Base-by-base conservation (phyloP, 2,329 filamentous ascomycete genomes). In the Pestalotiopsis sp. region DNA sequence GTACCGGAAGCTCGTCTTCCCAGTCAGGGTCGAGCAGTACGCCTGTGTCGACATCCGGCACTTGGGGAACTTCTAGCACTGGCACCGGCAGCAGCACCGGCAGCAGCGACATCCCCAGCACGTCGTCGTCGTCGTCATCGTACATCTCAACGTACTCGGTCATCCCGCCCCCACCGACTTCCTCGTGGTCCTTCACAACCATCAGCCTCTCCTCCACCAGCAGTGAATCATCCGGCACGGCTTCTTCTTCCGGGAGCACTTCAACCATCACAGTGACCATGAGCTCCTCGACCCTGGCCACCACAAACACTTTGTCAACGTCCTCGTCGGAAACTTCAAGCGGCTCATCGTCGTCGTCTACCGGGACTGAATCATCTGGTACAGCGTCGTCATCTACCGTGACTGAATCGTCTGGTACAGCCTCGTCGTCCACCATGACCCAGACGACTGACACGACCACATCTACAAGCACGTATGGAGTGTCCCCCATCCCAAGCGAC, bases 81-180 rank as follows among this genome's bases (percentile, higher is more conserved):
- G 2, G n/a, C 11, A 45, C 61, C 14, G 23, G 31, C n/a, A 45
- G 36, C 23, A 66, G 41, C 39, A 39, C 38, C 27, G 39, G 62
- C 62, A 65, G 41, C 59, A 62, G 25, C 4, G 17, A 20, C 1
- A 17, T 36, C 11, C 11, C 56, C 12, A 71, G 39, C 25, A 69
- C 27, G 67, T 73, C 23, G 69, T 72, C 75, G 31, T 65, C 67
- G 1, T 6, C 12, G 39, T 20, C 31, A 41, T 45, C 63, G n/a
- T 63, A n/a, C 36, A 39, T 41, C 23, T 17, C 17, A 14, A 63
- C 60, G 4, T 65, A 65, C 45, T 27, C 62, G 20, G 45, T 49
- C 27, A 62, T 62, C 11, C 59, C 59, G n/a, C 59, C 59, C 13
- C 59, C 59, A 39, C 60, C 60, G 12, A 63, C n/a, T 38, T 63